Conservation (phyloP, 495 filamentous ascomycete genomes). For the Penicillium cosmopolitanum region DNA sequence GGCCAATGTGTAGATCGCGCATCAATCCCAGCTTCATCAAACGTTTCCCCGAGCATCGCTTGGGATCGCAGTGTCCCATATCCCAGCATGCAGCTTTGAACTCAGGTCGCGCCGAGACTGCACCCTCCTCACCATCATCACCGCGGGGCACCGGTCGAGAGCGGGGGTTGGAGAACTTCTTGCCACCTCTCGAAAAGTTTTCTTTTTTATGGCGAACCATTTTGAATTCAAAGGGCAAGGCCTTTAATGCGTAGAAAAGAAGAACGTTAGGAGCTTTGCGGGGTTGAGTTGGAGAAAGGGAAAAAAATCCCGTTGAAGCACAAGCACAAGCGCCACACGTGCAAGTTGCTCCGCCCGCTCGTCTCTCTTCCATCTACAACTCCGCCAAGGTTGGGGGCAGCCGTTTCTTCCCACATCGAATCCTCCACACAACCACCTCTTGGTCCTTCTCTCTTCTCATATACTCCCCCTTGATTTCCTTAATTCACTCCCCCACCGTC, state of each 20-base stretch:
- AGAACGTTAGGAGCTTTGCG: neutral
- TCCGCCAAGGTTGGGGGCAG: slow-evolving; percentile 17
- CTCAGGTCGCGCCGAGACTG: slow-evolving; percentile 52
- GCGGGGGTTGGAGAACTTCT: slow-evolving; percentile 59
- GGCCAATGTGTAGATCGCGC: slow-evolving; percentile 89
- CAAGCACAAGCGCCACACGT: slow-evolving; percentile 34
- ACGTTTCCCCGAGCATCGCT: slow-evolving; percentile 93
- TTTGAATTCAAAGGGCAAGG: neutral
- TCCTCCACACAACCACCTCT: slow-evolving; percentile 8
- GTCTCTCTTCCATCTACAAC: slow-evolving; percentile 26
- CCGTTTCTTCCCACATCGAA: slow-evolving; percentile 19
- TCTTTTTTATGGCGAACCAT: slow-evolving; percentile 98
- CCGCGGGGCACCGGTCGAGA: slow-evolving; percentile 49
- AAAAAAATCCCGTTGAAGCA: slow-evolving; percentile 27
- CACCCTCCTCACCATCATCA: slow-evolving; percentile 43
- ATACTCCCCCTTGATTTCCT: neutral
- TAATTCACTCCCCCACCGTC: slow-evolving; percentile 30
- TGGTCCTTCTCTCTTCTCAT: slow-evolving; percentile 9
- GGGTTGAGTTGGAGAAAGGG: slow-evolving; percentile 8
- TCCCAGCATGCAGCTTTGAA: slow-evolving; percentile 98
- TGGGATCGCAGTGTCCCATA: slow-evolving; percentile 94
- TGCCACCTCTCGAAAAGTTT: slow-evolving; percentile 71
- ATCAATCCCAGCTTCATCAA: slow-evolving; percentile 90
- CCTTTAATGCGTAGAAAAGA: neutral
- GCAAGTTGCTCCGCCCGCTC: slow-evolving; percentile 32